These are phyloP conservation scores for Casuarina equisetifolia DNA, from an alignment of 306 rosid species.

Conservation along the genomic window DNA sequence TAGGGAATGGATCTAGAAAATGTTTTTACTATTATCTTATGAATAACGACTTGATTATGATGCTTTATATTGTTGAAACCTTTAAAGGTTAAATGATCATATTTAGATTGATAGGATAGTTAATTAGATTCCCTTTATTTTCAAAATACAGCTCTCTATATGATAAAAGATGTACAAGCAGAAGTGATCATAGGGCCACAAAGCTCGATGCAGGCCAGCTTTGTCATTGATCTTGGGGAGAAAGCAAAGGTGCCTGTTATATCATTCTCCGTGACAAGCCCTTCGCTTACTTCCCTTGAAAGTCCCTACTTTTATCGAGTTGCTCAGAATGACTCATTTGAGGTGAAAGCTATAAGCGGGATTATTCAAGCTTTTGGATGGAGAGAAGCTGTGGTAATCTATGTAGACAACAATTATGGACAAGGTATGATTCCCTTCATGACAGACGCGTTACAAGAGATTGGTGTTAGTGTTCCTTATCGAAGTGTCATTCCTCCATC, in stretches of 20 bases:
- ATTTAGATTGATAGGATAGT: too few relatives aligned
- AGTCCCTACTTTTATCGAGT: constrained; percentile 35
- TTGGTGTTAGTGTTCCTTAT: constrained; percentile 25
- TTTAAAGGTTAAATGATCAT: too few relatives aligned
- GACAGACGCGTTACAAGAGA: constrained; percentile 25
- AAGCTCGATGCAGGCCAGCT: constrained; percentile 33
- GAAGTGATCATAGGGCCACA: constrained; percentile 46
- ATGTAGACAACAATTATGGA: constrained; percentile 18
- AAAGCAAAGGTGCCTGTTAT: constrained; percentile 39
- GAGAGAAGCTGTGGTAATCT: constrained; percentile 39
- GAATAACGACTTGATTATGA: too few relatives aligned
- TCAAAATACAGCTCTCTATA: too few relatives aligned
- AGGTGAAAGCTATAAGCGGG: constrained; percentile 31
- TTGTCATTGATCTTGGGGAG: constrained; percentile 30
- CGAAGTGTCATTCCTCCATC: constrained; percentile 21
- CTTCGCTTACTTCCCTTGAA: constrained; percentile 24
- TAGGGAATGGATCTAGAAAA: too few relatives aligned
- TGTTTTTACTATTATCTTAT: too few relatives aligned
- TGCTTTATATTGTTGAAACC: too few relatives aligned
- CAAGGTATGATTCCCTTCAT: constrained; percentile 30
- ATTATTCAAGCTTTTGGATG: constrained; percentile 36
- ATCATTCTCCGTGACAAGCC: constrained; percentile 39
- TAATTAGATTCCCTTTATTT: too few relatives aligned
- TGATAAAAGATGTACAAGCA: constrained; percentile 19
- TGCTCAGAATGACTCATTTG: constrained; percentile 27